Percentiles rank a stretch among this genome's conserved stretches.
phyloP scores from a whole-genome alignment of 2,329 filamentous ascomycete species.

The Microcyclospora tardicrescens region DNA sequence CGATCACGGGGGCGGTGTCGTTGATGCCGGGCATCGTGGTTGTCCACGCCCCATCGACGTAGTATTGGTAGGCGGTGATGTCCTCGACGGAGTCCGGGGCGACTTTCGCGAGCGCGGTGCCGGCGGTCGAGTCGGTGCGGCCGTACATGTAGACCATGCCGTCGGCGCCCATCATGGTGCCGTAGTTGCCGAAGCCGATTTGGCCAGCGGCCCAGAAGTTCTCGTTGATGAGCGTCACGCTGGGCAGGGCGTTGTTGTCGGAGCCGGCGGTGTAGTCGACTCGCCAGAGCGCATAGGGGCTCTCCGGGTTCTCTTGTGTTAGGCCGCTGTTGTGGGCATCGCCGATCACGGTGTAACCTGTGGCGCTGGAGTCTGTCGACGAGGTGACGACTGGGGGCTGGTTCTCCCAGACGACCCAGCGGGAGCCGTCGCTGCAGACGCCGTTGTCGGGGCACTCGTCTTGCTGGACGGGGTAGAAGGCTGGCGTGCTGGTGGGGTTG shows the following conservation, averaged over 20 bases:
- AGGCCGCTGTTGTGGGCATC: constrained; percentile 7
- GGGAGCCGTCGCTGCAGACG: constrained; percentile 10
- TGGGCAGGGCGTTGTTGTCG: constrained; percentile 8
- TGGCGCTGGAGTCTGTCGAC: constrained; percentile 3
- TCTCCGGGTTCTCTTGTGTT: constrained; percentile 5
- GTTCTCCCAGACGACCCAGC: constrained; percentile 14
- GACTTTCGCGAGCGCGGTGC: constrained; percentile 11
- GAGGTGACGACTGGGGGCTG: constrained; percentile 9
- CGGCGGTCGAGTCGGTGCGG: constrained; percentile 3
- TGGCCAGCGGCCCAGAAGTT: constrained; percentile 9
- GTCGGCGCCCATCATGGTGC: constrained; percentile 6
- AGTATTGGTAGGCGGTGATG: constrained; percentile 12
- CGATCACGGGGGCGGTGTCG: constrained; percentile 6
- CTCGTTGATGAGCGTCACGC: constrained; percentile 5
- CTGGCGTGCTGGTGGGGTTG: constrained; percentile 1
- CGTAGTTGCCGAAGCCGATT: constrained; percentile 13
- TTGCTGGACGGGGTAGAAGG: constrained; percentile 10
- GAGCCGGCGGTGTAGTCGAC: constrained; percentile 4
- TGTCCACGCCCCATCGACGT: constrained; percentile 8
- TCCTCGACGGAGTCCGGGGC: constrained; percentile 9
- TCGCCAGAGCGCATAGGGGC: constrained; percentile 10
- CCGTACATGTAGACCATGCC: constrained; percentile 14
- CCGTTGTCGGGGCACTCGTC: constrained; percentile 10
- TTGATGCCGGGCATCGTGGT: constrained; percentile 6
- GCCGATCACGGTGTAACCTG: constrained; percentile 13